phyloP scores from a whole-genome alignment of 306 rosid species.

The Geum urbanum region DNA sequence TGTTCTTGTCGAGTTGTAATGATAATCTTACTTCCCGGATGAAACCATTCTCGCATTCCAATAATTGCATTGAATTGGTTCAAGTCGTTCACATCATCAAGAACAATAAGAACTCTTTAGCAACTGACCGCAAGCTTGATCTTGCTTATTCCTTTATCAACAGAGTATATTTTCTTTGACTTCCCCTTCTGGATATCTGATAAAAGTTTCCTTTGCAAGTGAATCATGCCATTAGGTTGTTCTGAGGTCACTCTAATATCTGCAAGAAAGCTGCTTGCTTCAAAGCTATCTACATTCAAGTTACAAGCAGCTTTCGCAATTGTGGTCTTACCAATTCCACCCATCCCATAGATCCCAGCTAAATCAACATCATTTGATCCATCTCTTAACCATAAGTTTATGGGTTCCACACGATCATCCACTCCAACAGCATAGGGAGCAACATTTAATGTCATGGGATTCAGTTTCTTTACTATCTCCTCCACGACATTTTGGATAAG shows the following conservation, averaged over 20 bases:
- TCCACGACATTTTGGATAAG: not conserved
- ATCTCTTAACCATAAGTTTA: constrained; percentile 1
- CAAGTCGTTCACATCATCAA: not conserved
- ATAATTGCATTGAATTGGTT: not conserved
- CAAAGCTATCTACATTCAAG: not conserved
- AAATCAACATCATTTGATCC: not conserved
- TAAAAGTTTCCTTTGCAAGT: not conserved
- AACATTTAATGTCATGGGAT: not conserved
- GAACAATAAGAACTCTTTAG: not conserved
- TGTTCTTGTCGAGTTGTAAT: not conserved
- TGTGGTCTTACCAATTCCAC: not conserved
- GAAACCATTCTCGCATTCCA: constrained; percentile 2
- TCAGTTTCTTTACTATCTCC: not conserved
- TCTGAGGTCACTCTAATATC: not conserved
- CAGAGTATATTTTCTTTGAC: not conserved
- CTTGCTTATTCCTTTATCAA: not conserved
- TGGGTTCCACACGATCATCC: not conserved
- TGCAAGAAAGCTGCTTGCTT: not conserved
- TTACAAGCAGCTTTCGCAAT: not conserved
- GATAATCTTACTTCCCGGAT: not conserved
- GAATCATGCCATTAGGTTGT: not conserved
- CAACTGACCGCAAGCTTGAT: not conserved
- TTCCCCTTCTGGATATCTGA: not conserved
- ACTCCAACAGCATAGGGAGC: not conserved
- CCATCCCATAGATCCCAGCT: not conserved